Conservation (phyloP, 306 rosid species). For the Cucumis melo region DNA sequence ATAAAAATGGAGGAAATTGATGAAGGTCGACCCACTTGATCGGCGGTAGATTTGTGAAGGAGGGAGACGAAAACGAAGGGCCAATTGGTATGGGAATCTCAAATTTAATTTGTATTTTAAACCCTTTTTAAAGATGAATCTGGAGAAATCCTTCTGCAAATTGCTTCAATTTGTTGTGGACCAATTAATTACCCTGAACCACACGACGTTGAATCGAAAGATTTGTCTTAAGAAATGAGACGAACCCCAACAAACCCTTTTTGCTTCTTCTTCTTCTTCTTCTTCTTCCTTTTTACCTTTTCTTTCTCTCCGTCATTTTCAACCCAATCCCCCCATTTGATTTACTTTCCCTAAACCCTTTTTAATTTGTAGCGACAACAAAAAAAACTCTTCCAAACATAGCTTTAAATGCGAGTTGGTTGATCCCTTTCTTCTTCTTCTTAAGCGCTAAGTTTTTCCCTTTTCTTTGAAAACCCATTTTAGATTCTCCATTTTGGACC, state of each 20-base stretch:
- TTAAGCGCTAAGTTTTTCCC: slow-evolving; percentile 27
- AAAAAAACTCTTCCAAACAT: not conserved
- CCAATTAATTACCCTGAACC: slow-evolving; percentile 3
- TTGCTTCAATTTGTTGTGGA: not conserved
- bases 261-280: not conserved
- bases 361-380: not conserved
- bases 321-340: not conserved
- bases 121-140: not conserved
- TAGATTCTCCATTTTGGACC: not conserved
- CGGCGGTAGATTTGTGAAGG: slow-evolving; percentile 3
- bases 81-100: not conserved
- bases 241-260: not conserved
- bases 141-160: not conserved
- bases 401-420: slow-evolving; percentile 92
- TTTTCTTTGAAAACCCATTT: not conserved
- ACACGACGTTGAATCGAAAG: not conserved
- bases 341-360: not conserved
- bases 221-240: not conserved
- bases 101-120: too few relatives aligned
- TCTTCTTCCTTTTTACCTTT: too few relatives aligned
- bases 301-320: not conserved
- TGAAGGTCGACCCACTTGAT: not conserved
- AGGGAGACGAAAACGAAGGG: not conserved
- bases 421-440: slow-evolving; percentile 30
- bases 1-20: not conserved